Evolutionary conservation across 768 basidiomycete genomes (phyloP), one percentile per base, ranked within the genome.

Genomic region (Lactifluus subvellereus): DNA sequence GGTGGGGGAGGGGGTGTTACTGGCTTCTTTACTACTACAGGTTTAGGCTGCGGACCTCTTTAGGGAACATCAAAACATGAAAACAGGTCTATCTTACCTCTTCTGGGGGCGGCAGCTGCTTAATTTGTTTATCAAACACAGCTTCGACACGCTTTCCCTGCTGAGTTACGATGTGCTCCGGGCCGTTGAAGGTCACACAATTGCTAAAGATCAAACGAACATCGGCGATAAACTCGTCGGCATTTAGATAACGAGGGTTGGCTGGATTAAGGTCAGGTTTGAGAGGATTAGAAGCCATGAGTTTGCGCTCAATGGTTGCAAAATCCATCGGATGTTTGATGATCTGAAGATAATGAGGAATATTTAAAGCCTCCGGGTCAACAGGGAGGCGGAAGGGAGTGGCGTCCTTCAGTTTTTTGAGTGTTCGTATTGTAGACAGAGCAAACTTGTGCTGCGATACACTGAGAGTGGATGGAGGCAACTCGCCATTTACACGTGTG

Each of bases 311-410:
- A 62, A 98, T 84, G 49, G 96, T 97, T 3, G 85, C 81, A 51
- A 99, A 82, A 72, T 98, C 97, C 92, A 98, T 98, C 0, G 97
- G 97, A 32, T 81, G 83, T 71, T 87, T 91, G 75, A 99, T 84
- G 71, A 98, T 85, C 50, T 80, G 80, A 40, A 83, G 83, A 70
- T 99, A 99, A 72, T 96, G 93, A 9, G 94, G 96, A 64, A 92
- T 84, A 64, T 84, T 85, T 68, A 93, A 78, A 8, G 84, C 88
- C 67, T 94, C 81, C 22, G 87, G 81, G 73, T 99, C 97, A 60
- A 99, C 97, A 20, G 97, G 94, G 54, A 79, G 80, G 57, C 88
- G 74, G 77, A 99, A 99, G 1, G 94, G 86, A 1, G 72, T 71
- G 0, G 92, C 84, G 58, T 96, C 92, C 72, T 91, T 92, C 71